These are phyloP conservation scores for Aspergillus felis DNA, from an alignment of 2,329 filamentous ascomycete species.

Conservation along the genomic window DNA sequence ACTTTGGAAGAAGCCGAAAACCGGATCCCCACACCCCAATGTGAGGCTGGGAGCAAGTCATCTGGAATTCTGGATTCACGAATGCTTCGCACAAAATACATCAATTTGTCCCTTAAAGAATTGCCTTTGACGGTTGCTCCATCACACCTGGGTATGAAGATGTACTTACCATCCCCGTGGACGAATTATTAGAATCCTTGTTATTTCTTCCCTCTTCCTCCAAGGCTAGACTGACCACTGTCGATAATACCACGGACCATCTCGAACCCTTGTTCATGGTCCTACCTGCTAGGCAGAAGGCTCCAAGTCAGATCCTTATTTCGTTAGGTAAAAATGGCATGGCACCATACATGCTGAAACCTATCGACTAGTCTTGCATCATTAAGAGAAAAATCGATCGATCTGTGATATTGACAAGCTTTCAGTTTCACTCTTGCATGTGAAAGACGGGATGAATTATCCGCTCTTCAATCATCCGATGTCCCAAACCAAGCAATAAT, in stretches of 20 bases:
- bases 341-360: not conserved
- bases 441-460: not conserved
- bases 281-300: not conserved
- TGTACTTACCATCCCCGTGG: not conserved
- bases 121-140: not conserved
- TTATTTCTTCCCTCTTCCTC: not conserved
- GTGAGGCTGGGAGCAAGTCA: not conserved
- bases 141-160: not conserved
- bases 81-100: too few relatives aligned
- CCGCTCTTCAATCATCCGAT: not conserved
- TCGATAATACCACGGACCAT: not conserved
- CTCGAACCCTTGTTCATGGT: not conserved
- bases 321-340: not conserved
- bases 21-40: not conserved
- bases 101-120: not conserved
- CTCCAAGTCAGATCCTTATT: not conserved
- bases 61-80: not conserved
- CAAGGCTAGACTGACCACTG: not conserved
- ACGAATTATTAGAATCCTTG: not conserved
- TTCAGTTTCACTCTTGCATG: not conserved
- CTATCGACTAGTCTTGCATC: not conserved
- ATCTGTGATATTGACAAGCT: not conserved
- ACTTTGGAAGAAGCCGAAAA: not conserved
- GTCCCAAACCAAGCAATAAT: too few relatives aligned
- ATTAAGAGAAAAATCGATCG: not conserved